These are phyloP conservation scores for Pseudogymnoascus sp. DNA, from an alignment of 2,329 filamentous ascomycete genomes.

Conservation along the genomic window DNA sequence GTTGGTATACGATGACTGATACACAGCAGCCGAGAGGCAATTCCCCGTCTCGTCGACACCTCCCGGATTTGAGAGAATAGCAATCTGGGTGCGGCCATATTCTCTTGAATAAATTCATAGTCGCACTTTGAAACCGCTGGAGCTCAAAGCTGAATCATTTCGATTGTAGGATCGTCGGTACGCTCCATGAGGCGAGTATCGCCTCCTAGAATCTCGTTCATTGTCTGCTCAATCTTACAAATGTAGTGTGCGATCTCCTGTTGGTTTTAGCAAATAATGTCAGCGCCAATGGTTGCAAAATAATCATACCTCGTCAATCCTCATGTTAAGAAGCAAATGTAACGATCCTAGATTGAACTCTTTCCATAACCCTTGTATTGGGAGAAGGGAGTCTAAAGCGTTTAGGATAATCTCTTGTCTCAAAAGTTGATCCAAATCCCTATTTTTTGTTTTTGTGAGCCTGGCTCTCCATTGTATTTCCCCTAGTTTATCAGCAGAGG, in stretches of 20 bases:
- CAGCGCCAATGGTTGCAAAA: not conserved
- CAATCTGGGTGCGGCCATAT: not conserved
- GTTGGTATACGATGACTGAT: constrained; percentile 13
- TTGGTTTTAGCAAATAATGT: not conserved
- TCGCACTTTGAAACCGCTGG: constrained; percentile 13
- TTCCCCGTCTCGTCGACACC: not conserved
- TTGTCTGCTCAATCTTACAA: not conserved
- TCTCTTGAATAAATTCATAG: constrained; percentile 12
- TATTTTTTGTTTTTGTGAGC: not conserved
- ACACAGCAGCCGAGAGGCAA: constrained; percentile 5
- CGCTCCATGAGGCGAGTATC: constrained; percentile 11
- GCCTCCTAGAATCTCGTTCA: constrained; percentile 10
- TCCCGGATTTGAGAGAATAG: constrained; percentile 14
- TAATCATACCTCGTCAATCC: not conserved
- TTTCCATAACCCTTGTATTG: not conserved
- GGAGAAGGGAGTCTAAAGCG: not conserved
- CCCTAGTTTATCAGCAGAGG: not conserved
- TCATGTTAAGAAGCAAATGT: not conserved
- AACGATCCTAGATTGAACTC: not conserved
- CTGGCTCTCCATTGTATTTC: not conserved
- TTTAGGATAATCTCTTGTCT: not conserved
- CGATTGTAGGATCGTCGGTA: constrained; percentile 10
- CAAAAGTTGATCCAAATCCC: not conserved
- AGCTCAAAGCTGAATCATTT: constrained; percentile 14
- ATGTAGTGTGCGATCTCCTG: constrained; percentile 15